phyloP scores from a whole-genome alignment of 2,329 filamentous ascomycete species.

The Onygenales sp. region DNA sequence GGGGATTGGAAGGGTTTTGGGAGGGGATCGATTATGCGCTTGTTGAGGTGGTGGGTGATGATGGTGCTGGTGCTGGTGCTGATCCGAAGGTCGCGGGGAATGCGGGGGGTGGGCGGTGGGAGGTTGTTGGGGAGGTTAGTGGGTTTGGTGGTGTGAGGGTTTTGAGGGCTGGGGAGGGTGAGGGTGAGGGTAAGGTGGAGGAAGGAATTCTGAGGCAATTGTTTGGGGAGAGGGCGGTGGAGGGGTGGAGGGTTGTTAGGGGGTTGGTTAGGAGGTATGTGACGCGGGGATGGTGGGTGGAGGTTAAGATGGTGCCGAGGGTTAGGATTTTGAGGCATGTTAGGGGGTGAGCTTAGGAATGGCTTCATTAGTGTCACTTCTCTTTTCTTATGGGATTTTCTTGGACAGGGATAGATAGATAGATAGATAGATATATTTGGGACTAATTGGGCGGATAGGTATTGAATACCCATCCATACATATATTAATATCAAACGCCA shows the following conservation, averaged over 20 bases:
- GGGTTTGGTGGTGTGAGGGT: constrained; percentile 43
- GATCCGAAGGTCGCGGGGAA: constrained; percentile 24
- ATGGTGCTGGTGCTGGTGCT: constrained; percentile 5
- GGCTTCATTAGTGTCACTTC: neutral
- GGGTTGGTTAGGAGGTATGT: constrained; percentile 19
- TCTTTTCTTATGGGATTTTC: neutral
- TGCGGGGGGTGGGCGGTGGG: constrained; percentile 38
- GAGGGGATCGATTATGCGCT: constrained; percentile 49
- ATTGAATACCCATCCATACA: too few relatives aligned
- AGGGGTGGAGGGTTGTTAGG: constrained; percentile 19
- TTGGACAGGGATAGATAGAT: neutral
- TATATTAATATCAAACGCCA: too few relatives aligned
- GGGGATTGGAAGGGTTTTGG: constrained; percentile 48
- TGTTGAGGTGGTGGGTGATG: constrained; percentile 35
- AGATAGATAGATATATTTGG: too few relatives aligned
- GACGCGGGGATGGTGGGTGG: constrained; percentile 46
- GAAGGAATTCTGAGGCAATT: constrained; percentile 24
- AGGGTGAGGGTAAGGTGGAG: constrained; percentile 19
- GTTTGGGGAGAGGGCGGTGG: constrained; percentile 23
- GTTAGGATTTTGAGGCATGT: constrained; percentile 40
- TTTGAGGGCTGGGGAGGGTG: constrained; percentile 37
- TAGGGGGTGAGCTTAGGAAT: neutral
- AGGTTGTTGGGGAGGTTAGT: constrained; percentile 39
- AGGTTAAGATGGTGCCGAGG: constrained; percentile 44
- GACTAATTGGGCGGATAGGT: too few relatives aligned